Evolutionary conservation across 306 rosid genomes (phyloP), one percentile per base, ranked within the genome.

Genomic region (Acacia crassicarpa): DNA sequence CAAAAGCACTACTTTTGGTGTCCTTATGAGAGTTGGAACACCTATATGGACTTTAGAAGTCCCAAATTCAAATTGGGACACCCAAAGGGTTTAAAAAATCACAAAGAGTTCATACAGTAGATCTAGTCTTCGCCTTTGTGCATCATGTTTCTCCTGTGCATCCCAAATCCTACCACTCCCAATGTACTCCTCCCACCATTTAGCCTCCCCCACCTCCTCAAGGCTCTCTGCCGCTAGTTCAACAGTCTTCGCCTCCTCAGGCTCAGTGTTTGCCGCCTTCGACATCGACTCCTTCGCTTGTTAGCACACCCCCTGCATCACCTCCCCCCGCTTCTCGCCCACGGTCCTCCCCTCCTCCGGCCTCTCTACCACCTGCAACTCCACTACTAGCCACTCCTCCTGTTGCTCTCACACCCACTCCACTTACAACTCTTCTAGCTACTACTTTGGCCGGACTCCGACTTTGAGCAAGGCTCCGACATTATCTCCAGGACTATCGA

Each of bases 401-500:
- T 0, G 83, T 73, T 0, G 89, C 92, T 14, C 87, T 89, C 4
- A 80, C 94, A 4, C 91, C 94, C 41, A 27, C 78, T 0, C 66
- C 78, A 16, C 78, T 74, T 20, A 9, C 66, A 17, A 25, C 78
- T 51, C 78, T 66, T 53, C 78, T 48, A 2, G 78, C 32, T 35
- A 25, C 44, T 0, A 45, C 62, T 25, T 44, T 89, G 1, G 86
- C 89, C 3, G 80, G 0, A 86, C 91, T 3, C 32, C n/a, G n/a
- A 19, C 33, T 10, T 8, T 8, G 43, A 48, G 76, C 40, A 71
- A 23, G 22, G 40, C 76, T 30, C 62, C 76, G 7, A 25, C 76
- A 30, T 23, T 48, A 27, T 35, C 76, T 8, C 76, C 44, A 1
- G 56, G 61, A 8, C 38, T n/a, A 4, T 45, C 53, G 1, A 30